phyloP scores from a whole-genome alignment of 2,329 filamentous ascomycete species.

The Ceratocystis diversiconidia region DNA sequence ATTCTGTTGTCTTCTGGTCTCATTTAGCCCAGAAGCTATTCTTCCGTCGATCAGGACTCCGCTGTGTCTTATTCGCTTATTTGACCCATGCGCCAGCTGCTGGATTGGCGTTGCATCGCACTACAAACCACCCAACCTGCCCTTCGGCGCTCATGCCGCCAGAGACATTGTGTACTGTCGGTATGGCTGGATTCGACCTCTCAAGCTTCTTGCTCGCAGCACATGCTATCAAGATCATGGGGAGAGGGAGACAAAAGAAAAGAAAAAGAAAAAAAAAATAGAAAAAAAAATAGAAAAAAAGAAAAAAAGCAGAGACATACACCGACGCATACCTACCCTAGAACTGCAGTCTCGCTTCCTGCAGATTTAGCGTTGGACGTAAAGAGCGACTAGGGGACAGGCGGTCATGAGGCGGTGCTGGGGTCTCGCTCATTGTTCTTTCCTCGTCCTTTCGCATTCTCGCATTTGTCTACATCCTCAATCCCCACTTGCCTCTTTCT shows the following conservation, averaged over 20 bases:
- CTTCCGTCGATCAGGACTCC: not conserved
- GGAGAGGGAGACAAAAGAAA: not conserved
- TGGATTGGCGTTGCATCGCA: not conserved
- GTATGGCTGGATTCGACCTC: too few relatives aligned
- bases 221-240: not conserved
- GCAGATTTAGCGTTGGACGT: not conserved
- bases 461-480: too few relatives aligned
- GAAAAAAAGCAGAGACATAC: not conserved
- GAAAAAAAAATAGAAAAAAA: not conserved
- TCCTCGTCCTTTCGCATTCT: not conserved
- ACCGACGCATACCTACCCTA: not conserved
- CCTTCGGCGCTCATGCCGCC: not conserved
- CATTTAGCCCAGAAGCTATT: not conserved
- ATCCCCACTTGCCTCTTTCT: not conserved
- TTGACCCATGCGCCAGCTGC: not conserved
- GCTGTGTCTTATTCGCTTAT: not conserved
- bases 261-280: not conserved
- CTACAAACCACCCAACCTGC: not conserved
- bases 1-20: not conserved
- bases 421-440: not conserved
- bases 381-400: not conserved
- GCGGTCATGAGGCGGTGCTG: not conserved
- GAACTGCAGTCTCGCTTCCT: too few relatives aligned
- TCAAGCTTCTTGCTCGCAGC: too few relatives aligned
- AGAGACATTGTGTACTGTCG: too few relatives aligned